phyloP scores from a whole-genome alignment of 805 yeast species.

The Wickerhamiella dianesei region DNA sequence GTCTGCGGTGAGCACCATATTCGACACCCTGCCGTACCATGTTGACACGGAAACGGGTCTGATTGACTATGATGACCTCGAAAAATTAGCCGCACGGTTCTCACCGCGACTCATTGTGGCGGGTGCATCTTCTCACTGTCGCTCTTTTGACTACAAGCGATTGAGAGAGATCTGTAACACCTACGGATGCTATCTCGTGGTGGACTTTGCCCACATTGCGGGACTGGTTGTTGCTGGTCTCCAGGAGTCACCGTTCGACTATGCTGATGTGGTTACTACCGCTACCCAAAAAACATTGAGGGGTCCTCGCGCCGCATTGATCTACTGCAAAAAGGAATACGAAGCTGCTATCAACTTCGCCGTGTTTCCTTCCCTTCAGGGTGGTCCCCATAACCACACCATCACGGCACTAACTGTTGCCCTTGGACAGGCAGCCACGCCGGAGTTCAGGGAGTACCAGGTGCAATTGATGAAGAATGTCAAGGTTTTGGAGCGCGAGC shows the following conservation, averaged over 20 bases:
- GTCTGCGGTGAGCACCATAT: conserved; percentile 87
- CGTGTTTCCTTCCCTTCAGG: conserved; percentile 99
- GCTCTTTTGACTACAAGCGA: conserved; percentile 89
- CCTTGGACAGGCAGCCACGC: conserved; percentile 79
- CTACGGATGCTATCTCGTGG: conserved; percentile 90
- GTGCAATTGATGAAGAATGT: conserved; percentile 78
- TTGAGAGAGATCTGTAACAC: conserved; percentile 89
- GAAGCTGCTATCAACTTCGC: conserved; percentile 93
- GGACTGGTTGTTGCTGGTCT: conserved; percentile 93
- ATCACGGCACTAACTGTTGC: conserved; percentile 96
- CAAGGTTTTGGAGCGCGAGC: conserved; percentile 59
- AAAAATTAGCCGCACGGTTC: conserved; percentile 73
- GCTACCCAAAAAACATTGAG: conserved; percentile 97
- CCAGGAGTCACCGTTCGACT: conserved; percentile 89
- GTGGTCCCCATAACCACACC: conserved; percentile 99
- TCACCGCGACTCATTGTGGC: conserved; percentile 95
- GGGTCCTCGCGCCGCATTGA: conserved; percentile 99
- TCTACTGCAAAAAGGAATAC: conserved; percentile 90
- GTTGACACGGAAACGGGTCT: conserved; percentile 82
- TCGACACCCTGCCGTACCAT: conserved; percentile 97
- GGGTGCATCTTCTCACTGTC: conserved; percentile 95
- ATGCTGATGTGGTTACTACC: conserved; percentile 94
- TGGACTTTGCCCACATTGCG: conserved; percentile 97
- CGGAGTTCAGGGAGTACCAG: conserved; percentile 86
- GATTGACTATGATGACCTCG: conserved; percentile 91